phyloP scores from a whole-genome alignment of 371 early-diverging fungal species.

The Lichtheimia corymbifera region DNA sequence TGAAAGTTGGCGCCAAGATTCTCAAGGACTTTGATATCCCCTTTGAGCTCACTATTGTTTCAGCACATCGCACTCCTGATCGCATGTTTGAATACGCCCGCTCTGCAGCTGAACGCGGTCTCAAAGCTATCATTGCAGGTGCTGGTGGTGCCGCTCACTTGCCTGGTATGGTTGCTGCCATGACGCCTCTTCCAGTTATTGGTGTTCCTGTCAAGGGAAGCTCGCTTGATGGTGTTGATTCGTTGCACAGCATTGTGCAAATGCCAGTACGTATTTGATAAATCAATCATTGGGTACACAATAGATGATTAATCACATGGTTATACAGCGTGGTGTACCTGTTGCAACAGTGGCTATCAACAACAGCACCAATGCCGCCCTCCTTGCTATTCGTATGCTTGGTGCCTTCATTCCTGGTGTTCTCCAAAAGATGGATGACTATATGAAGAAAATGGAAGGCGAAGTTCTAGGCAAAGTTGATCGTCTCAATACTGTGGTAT shows the following conservation, averaged over 20 bases:
- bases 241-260: conserved; percentile 94
- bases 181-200: conserved; percentile 95
- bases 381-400: conserved; percentile 92
- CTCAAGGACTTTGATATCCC: conserved; percentile 88
- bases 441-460: conserved; percentile 76
- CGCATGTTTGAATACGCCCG: conserved; percentile 92
- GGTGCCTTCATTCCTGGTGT: conserved; percentile 78
- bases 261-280: conserved; percentile 82
- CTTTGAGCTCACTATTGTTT: conserved; percentile 92
- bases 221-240: conserved; percentile 93
- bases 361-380: conserved; percentile 93
- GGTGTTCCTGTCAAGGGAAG: conserved; percentile 95
- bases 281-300: neutral
- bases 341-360: conserved; percentile 97
- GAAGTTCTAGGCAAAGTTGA: conserved; percentile 88
- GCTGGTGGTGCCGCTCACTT: conserved; percentile 98
- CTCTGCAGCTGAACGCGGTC: conserved; percentile 83
- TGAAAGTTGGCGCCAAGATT: conserved; percentile 88
- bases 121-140: conserved; percentile 95
- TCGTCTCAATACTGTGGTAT: conserved; percentile 66
- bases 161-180: conserved; percentile 97
- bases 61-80: conserved; percentile 94
- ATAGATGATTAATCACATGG: neutral
- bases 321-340: conserved; percentile 88
- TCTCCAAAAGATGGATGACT: conserved; percentile 74